These are phyloP conservation scores for Lipomyces orientalis DNA, from an alignment of 805 yeast genomes.

Conservation along the genomic window DNA sequence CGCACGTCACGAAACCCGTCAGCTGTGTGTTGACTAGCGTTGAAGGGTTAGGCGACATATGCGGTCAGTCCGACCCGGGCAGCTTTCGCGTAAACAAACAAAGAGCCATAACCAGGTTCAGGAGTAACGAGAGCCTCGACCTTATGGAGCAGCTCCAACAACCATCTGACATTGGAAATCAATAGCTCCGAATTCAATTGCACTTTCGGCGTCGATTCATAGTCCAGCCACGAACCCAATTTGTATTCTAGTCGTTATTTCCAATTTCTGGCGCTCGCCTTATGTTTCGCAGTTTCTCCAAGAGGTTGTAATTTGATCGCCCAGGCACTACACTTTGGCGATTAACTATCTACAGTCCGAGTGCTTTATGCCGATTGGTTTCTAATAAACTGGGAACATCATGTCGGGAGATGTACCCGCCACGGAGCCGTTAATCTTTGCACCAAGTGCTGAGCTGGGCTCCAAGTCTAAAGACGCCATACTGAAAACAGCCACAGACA, in stretches of 20 bases:
- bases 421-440: background rate
- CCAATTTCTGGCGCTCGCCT: background rate
- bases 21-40: background rate
- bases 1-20: slow-evolving; percentile 3
- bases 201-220: background rate
- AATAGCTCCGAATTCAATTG: background rate
- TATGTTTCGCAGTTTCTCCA: background rate
- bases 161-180: background rate
- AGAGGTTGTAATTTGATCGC: background rate
- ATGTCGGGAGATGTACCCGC: background rate
- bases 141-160: background rate
- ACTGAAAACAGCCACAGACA: background rate
- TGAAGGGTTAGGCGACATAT: background rate
- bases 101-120: background rate
- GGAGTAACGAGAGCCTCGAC: background rate
- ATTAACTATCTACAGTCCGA: background rate
- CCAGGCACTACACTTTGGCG: background rate
- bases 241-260: background rate
- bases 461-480: background rate
- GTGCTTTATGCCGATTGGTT: background rate
- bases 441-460: background rate
- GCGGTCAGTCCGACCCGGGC: background rate
- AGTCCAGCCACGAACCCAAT: background rate
- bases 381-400: background rate
- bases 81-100: background rate